These are phyloP conservation scores for Naegleria fowleri DNA, from an alignment of 208 protist species.

Conservation along the genomic window DNA sequence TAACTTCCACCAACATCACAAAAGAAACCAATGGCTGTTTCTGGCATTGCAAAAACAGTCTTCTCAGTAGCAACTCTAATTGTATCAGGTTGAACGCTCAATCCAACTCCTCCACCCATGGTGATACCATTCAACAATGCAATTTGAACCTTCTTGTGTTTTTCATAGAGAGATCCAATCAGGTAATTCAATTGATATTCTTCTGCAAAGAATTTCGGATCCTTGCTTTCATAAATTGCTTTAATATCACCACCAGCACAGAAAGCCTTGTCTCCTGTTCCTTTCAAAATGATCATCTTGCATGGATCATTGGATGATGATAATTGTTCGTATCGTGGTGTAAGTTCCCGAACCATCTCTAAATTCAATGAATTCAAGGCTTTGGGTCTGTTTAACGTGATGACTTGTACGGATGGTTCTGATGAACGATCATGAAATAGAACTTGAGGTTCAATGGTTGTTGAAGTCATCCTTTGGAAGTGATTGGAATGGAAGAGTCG, in stretches of 20 bases:
- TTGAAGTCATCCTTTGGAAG: too few species aligned
- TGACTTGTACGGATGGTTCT: neutral
- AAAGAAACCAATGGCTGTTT: constrained; percentile 67
- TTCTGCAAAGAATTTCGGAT: constrained; percentile 54
- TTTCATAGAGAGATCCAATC: constrained; percentile 38
- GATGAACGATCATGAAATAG: neutral
- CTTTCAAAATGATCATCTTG: constrained; percentile 32
- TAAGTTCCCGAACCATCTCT: constrained; percentile 35
- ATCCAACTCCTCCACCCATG: constrained; percentile 67
- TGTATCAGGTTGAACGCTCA: constrained; percentile 51
- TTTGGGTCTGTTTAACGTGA: constrained; percentile 42
- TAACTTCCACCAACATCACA: constrained; percentile 67
- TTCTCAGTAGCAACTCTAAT: constrained; percentile 68
- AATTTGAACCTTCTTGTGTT: constrained; percentile 53
- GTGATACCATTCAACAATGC: constrained; percentile 69
- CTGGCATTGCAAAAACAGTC: constrained; percentile 70
- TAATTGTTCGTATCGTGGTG: constrained; percentile 30
- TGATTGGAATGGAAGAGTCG: too few species aligned
- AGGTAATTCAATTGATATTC: constrained; percentile 66
- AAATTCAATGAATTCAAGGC: constrained; percentile 42
- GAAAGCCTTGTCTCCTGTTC: constrained; percentile 55
- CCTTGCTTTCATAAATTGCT: constrained; percentile 41
- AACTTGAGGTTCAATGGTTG: neutral
- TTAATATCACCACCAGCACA: constrained; percentile 73
- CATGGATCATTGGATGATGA: neutral